Percentiles rank a stretch among this genome's conserved stretches.
phyloP scores from a whole-genome alignment of 495 filamentous ascomycete genomes.

The Aspergillus cristatus region DNA sequence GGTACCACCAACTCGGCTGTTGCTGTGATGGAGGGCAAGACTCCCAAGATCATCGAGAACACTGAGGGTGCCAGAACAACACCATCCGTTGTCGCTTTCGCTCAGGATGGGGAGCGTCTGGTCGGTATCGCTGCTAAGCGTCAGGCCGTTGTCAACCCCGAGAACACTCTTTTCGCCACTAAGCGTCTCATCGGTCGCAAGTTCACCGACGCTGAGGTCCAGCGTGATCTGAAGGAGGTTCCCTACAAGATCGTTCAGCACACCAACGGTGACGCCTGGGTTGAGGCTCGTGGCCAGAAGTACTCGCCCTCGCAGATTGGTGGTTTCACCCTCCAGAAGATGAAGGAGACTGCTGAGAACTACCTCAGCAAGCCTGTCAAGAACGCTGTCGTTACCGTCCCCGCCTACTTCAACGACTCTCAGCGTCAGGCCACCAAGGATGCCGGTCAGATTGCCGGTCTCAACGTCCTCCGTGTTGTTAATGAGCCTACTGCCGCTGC shows the following conservation, averaged over 20 bases:
- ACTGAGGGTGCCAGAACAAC: slow-evolving; percentile 92
- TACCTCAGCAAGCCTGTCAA: slow-evolving; percentile 83
- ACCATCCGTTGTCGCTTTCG: slow-evolving; percentile 93
- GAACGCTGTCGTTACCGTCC: slow-evolving; percentile 94
- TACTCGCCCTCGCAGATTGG: slow-evolving; percentile 98
- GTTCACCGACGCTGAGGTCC: slow-evolving; percentile 91
- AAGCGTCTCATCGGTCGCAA: slow-evolving; percentile 99
- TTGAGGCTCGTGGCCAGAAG: slow-evolving; percentile 89
- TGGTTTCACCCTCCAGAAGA: slow-evolving; percentile 94
- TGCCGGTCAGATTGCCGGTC: slow-evolving; percentile 88
- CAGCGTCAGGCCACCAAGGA: slow-evolving; percentile 98
- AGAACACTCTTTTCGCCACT: slow-evolving; percentile 98
- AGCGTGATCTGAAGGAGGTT: slow-evolving; percentile 96
- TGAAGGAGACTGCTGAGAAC: slow-evolving; percentile 95
- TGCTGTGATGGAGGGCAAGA: slow-evolving; percentile 94
- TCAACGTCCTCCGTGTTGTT: slow-evolving; percentile 93
- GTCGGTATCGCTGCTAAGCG: slow-evolving; percentile 98
- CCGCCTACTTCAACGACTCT: slow-evolving; percentile 97
- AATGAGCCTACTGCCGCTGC: slow-evolving; percentile 96
- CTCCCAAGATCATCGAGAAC: slow-evolving; percentile 95
- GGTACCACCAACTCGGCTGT: slow-evolving; percentile 98
- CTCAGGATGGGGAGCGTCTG: slow-evolving; percentile 91
- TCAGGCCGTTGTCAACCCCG: slow-evolving; percentile 97
- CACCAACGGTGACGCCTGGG: slow-evolving; percentile 96
- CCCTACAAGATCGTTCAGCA: slow-evolving; percentile 99